Base-by-base conservation (phyloP, 2,329 filamentous ascomycete species). In the Venturia asperata region DNA sequence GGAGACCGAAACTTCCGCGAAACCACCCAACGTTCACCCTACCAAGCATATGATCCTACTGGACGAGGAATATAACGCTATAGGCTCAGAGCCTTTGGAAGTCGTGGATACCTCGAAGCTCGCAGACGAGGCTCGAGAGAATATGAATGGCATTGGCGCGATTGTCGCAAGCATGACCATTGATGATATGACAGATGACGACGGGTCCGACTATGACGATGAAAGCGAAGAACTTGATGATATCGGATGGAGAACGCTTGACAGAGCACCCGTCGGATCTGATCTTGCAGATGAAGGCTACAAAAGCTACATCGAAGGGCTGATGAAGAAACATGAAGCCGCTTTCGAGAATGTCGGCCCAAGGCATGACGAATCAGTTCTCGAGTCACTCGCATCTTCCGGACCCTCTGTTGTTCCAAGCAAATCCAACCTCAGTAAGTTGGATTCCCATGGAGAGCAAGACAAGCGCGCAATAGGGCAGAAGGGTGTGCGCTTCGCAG, bases 81-180 rank as follows among this genome's bases (percentile, higher is more conserved):
- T 65, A 34, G 64, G 52, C 39, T 65, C 55, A 24, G 60, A 49
- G n/a, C 64, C 64, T 15, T 17, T 65, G 9, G 64, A 65, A 49
- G 19, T 62, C 30, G 64, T 65, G 30, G 43, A 61, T 21, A 21
- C 55, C 7, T 42, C 39, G 17, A 62, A 61, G 17, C 37, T 30
- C 34, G 56, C 27, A 47, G 47, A 58, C 24, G 63, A 64, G 37
- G 63, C 63, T 41, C 63, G 63, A 34, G 63, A 47, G 27, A 64
- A 64, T 58, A 39, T 96, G 76, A 87, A 88, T 56, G 93, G 97
- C 74, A 87, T 99, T 66, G 91, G 92, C 4, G 86, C 91, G 45
- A 90, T 99, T 2, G 94, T 99, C 19, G 94, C 94, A 19, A 92
- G 97, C 76, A 83, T 99, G 58, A 85, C 95, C 66, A 76, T 97